Evolutionary conservation across 2,329 filamentous ascomycete genomes (phyloP).

Genomic region (Ceratocystis ficicola): DNA sequence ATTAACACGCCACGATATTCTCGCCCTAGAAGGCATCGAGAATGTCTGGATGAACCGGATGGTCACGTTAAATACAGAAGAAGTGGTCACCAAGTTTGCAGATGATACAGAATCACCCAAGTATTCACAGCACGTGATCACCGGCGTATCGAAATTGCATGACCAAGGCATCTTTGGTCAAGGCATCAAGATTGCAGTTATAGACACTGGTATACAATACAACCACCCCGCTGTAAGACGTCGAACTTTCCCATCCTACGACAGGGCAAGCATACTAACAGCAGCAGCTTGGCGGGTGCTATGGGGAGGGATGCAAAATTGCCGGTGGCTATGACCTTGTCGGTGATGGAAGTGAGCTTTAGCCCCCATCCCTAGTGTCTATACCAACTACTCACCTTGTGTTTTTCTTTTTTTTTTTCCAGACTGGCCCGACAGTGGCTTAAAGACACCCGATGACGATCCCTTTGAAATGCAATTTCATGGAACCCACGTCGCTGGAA

Average conservation of each 20-base stretch:
- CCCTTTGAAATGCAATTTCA: conserved; percentile 38
- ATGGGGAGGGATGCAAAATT: conserved; percentile 32
- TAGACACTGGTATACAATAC: conserved; percentile 34
- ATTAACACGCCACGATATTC: conserved; percentile 33
- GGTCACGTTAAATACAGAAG: conserved; percentile 27
- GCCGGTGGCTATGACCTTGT: conserved; percentile 32
- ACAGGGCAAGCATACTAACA: neutral
- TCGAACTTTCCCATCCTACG: neutral
- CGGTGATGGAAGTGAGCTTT: conserved; percentile 24
- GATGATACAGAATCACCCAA: conserved; percentile 24
- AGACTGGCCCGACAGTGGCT: conserved; percentile 26
- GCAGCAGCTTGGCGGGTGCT: conserved; percentile 32
- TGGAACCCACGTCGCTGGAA: conserved; percentile 31
- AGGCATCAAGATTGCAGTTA: conserved; percentile 31
- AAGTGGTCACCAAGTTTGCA: conserved; percentile 8
- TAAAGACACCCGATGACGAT: conserved; percentile 30
- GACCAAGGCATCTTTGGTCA: conserved; percentile 31
- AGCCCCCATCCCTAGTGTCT: neutral
- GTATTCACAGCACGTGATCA: conserved; percentile 32
- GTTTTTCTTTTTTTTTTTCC: neutral
- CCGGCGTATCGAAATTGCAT: conserved; percentile 33
- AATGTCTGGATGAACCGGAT: conserved; percentile 37
- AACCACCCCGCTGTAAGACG: conserved; percentile 26
- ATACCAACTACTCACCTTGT: neutral
- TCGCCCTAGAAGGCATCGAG: conserved; percentile 32